Conservation (phyloP, 2,329 filamentous ascomycete species). For the Monosporascus cannonballus region DNA sequence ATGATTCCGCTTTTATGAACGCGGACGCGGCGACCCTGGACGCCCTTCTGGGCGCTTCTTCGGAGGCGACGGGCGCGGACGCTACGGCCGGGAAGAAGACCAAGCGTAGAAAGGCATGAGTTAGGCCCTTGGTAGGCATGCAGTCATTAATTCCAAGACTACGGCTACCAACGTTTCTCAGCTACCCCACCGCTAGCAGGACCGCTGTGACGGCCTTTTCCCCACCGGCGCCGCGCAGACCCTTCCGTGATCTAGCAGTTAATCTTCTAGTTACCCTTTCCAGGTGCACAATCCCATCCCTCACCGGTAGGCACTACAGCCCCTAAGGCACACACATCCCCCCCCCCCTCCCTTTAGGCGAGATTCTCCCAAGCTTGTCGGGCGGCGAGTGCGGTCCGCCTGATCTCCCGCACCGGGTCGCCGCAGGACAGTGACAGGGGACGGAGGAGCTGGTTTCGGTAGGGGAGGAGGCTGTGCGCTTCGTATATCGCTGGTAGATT, state of each 20-base stretch:
- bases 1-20: conserved; percentile 27
- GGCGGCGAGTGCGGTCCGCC: conserved; percentile 42
- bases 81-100: conserved; percentile 20
- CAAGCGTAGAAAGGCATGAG: conserved; percentile 28
- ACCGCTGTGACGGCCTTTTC: no score
- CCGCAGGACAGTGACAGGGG: conserved; percentile 46
- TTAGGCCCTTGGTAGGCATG: not conserved
- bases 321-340: no score
- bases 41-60: conserved; percentile 27
- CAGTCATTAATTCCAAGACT: no score
- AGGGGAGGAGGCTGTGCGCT: conserved; percentile 37
- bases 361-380: conserved; percentile 42
- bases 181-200: no score
- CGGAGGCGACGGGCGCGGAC: conserved; percentile 14
- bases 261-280: not conserved
- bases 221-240: no score
- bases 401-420: conserved; percentile 46
- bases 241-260: no score
- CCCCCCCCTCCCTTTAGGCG: conserved; percentile 12
- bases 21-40: conserved; percentile 43
- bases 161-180: no score
- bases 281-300: not conserved
- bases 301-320: not conserved
- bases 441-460: conserved; percentile 37
- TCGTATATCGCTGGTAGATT: conserved; percentile 44